A percentile compares a stretch with the other conserved stretches of the same genome.
These are phyloP conservation scores for Punica granatum DNA, from an alignment of 345 rosid species.

Conservation along the genomic window DNA sequence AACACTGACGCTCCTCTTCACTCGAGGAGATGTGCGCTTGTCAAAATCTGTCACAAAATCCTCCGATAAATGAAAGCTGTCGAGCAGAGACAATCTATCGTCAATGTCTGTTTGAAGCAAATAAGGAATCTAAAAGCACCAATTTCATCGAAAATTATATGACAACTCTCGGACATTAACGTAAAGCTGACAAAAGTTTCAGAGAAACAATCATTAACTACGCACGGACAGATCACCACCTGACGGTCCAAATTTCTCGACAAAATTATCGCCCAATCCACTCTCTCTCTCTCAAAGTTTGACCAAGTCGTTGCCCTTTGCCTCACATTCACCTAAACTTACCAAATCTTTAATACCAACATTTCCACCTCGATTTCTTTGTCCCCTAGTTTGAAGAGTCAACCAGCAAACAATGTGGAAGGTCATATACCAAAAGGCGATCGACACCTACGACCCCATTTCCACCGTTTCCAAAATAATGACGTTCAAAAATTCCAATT, in stretches of 20 bases:
- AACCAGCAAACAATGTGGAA: no score
- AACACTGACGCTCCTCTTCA: neutral
- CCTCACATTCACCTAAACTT: neutral
- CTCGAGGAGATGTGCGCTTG: neutral
- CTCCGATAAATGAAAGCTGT: neutral
- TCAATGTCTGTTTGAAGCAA: neutral
- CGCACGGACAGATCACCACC: neutral
- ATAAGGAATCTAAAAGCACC: neutral
- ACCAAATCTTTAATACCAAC: neutral
- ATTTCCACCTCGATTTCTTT: neutral
- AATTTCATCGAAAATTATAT: no score
- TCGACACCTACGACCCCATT: no score
- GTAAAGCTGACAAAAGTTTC: neutral
- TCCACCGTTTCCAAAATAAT: neutral
- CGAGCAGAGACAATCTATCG: neutral
- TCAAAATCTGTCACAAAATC: neutral
- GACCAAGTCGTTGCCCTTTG: neutral
- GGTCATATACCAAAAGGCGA: no score
- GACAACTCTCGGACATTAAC: no score
- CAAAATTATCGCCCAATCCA: neutral
- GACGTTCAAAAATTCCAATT: neutral
- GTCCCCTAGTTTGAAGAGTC: neutral
- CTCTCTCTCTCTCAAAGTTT: neutral
- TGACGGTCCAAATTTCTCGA: neutral
- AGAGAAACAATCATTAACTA: no score